Percentiles rank a stretch among this genome's conserved stretches.
These are phyloP conservation scores for Austroboletus eburneus DNA, from an alignment of 768 basidiomycete genomes.

Conservation along the genomic window DNA sequence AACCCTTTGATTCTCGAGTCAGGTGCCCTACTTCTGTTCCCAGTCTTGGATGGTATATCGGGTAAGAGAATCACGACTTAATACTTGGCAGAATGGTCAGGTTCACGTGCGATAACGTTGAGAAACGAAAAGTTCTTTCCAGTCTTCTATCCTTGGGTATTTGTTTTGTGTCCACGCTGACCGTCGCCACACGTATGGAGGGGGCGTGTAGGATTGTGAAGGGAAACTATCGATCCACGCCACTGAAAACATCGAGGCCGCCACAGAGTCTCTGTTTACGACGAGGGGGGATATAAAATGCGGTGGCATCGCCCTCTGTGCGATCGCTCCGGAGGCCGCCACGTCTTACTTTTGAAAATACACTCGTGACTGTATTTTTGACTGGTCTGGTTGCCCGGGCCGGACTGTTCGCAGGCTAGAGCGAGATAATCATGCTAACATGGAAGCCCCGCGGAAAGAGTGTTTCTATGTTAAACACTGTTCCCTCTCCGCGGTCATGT, in stretches of 20 bases:
- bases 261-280: constrained; percentile 1
- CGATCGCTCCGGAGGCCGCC: neutral
- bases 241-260: constrained; percentile 3
- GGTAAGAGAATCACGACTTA: constrained; percentile 1
- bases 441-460: neutral
- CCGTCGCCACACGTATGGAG: constrained; percentile 5
- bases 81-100: too few species aligned
- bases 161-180: constrained; percentile 5
- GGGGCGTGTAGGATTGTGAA: constrained; percentile 14
- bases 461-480: neutral
- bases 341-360: neutral
- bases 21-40: neutral
- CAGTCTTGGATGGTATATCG: neutral
- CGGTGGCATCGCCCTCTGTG: neutral
- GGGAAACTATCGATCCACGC: constrained; percentile 4
- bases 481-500: neutral
- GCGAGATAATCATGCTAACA: neutral
- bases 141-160: constrained; percentile 1
- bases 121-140: constrained; percentile 1
- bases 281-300: neutral
- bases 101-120: neutral
- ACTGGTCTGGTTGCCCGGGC: too few species aligned
- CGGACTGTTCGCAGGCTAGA: too few species aligned
- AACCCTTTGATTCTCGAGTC: constrained; percentile 1
- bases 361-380: too few species aligned